Base-by-base conservation (phyloP, 495 filamentous ascomycete genomes). In the Parachaetomium inaequale region DNA sequence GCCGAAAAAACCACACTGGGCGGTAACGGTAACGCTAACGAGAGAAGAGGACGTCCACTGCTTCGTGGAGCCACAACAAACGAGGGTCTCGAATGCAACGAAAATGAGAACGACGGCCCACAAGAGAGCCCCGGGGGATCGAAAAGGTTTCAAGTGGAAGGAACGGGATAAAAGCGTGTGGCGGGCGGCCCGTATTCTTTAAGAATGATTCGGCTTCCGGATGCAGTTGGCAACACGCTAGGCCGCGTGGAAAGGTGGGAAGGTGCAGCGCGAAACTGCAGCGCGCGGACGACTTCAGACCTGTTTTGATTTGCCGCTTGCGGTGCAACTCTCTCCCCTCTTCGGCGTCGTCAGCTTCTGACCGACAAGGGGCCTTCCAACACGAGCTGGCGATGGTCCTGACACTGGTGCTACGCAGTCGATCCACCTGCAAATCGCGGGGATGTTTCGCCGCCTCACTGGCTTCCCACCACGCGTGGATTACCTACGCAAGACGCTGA, bases 131-230 rank as follows among this genome's bases (percentile, higher is more conserved):
- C 43, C 31, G 49, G 45, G 17, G 36, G 14, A 40, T 23, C 51
- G 47, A 53, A 23, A 58, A 64, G 25, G 59, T 63, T 68, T 68
- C 58, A 61, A 62, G 61, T 53, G 52, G 32, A 51, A 61, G 57
- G 54, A 53, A 50, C 21, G n/a, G 55, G 55, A 17, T 54, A 14
- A 66, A 63, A 59, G 19, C 17, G 36, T 40, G 58, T 58, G 61
- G 66, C 51, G 52, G 69, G 65, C 25, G 38, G 21, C 56, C n/a
- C 28, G 58, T 51, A 59, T 64, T 32, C 47, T 70, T n/a, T 63
- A 70, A 65, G 66, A 63, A 63, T 69, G 59, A 66, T 66, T 68
- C 63, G 67, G 58, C 46, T 47, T 70, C 68, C 66, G 68, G 58
- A 68, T 65, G 62, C 64, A 65, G 63, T 42, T 58, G 36, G 47